These are phyloP conservation scores for Gymnopus androsaceus DNA, from an alignment of 1,284 basidiomycete genomes.

Conservation along the genomic window DNA sequence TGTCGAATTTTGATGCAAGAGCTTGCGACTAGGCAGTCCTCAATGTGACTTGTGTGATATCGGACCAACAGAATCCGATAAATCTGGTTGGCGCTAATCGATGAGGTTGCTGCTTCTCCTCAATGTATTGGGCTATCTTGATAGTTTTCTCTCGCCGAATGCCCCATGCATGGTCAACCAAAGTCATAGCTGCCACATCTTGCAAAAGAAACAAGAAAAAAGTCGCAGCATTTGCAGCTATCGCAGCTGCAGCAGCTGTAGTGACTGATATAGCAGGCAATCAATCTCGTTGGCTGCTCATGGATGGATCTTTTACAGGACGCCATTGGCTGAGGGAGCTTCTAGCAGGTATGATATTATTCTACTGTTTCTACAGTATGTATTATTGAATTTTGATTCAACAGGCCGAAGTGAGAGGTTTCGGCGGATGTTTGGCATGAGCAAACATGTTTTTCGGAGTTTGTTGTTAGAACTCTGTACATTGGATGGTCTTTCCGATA, in stretches of 20 bases:
- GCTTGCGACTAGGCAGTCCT: too few species aligned
- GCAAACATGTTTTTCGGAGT: conserved; percentile 21
- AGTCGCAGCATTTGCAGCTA: background rate
- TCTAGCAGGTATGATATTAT: conserved; percentile 17
- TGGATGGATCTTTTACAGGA: conserved; percentile 12
- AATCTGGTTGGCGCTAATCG: too few species aligned
- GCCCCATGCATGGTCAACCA: too few species aligned
- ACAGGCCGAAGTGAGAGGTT: conserved; percentile 14
- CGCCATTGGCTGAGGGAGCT: conserved; percentile 24
- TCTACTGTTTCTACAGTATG: background rate
- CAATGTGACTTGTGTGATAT: too few species aligned
- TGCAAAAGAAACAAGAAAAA: background rate
- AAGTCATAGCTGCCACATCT: too few species aligned
- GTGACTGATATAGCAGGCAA: background rate
- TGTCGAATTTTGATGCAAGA: too few species aligned
- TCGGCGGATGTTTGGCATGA: conserved; percentile 20
- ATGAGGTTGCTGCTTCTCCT: too few species aligned
- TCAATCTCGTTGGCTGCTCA: background rate
- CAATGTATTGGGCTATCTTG: too few species aligned
- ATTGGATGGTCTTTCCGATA: conserved; percentile 13
- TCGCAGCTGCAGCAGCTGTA: background rate
- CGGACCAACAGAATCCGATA: too few species aligned
- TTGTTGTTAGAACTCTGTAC: conserved; percentile 19
- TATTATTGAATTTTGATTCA: background rate
- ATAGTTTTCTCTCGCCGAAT: too few species aligned